A percentile compares a stretch with the other conserved stretches of the same genome.
Evolutionary conservation across 2,329 filamentous ascomycete species (phyloP).

Genomic region (Clarireedia paspali): DNA sequence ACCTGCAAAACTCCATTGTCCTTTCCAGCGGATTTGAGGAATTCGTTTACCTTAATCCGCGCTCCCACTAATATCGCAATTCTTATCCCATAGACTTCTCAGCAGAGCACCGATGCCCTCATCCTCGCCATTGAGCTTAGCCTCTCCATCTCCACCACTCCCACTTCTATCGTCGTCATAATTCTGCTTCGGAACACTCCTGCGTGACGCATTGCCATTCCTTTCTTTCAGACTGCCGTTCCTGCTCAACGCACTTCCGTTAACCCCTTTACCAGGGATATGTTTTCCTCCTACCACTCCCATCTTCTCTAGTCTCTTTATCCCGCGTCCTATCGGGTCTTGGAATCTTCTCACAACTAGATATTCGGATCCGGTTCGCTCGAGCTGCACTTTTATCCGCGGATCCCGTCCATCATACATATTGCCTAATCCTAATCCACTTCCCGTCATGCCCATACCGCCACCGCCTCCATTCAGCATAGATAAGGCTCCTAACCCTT

Average conservation of each 20-base stretch:
- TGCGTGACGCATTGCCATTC: conserved; percentile 8
- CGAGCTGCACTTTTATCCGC: conserved; percentile 55
- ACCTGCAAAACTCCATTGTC: neutral
- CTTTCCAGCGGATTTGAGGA: neutral
- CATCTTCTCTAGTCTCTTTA: conserved; percentile 45
- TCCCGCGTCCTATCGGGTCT: conserved; percentile 59
- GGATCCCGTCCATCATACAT: conserved; percentile 56
- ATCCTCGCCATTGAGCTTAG: conserved; percentile 9
- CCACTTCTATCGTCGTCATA: conserved; percentile 25
- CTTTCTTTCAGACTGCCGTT: conserved; percentile 9
- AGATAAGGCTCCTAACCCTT: conserved; percentile 20
- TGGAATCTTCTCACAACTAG: conserved; percentile 66
- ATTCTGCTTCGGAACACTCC: conserved; percentile 35
- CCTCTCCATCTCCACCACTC: conserved; percentile 20
- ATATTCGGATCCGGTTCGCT: conserved; percentile 65
- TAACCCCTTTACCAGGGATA: conserved; percentile 32
- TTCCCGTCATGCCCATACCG: conserved; percentile 18
- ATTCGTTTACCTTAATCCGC: conserved; percentile 18
- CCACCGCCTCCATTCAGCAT: conserved; percentile 25
- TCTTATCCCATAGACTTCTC: conserved; percentile 55
- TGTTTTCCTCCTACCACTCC: conserved; percentile 39
- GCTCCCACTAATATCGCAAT: conserved; percentile 48
- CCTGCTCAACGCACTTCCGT: conserved; percentile 23
- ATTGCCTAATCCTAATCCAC: conserved; percentile 33
- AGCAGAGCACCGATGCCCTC: conserved; percentile 41